These are phyloP conservation scores for Colletotrichum brevisporum DNA, from an alignment of 2,329 filamentous ascomycete genomes.

Conservation along the genomic window DNA sequence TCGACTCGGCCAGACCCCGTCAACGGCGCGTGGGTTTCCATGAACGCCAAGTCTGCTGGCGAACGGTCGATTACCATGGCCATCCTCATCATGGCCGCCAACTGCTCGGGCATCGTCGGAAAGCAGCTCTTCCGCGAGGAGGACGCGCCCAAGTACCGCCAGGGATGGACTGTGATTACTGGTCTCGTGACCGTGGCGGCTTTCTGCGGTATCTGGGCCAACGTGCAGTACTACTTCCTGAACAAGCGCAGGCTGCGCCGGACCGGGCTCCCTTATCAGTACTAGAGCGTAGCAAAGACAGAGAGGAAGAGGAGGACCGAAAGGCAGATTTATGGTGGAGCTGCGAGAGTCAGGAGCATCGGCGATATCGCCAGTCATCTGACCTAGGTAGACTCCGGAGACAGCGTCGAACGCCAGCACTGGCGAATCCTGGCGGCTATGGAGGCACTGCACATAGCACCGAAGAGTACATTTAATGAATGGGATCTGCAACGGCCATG, in stretches of 20 bases:
- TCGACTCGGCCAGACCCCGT: slow-evolving; percentile 40
- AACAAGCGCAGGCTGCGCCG: slow-evolving; percentile 32
- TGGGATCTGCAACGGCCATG: not conserved
- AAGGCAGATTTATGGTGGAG: not conserved
- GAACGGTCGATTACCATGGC: slow-evolving; percentile 51
- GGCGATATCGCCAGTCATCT: too few relatives aligned
- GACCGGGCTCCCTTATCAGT: slow-evolving; percentile 28
- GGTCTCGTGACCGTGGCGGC: slow-evolving; percentile 37
- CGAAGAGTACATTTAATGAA: not conserved
- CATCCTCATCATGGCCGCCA: slow-evolving; percentile 51
- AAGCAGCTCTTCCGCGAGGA: slow-evolving; percentile 49
- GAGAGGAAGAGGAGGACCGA: too few relatives aligned
- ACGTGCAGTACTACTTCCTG: slow-evolving; percentile 38
- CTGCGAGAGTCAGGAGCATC: not conserved
- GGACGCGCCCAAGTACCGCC: slow-evolving; percentile 48
- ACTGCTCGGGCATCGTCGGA: slow-evolving; percentile 49
- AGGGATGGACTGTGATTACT: slow-evolving; percentile 47
- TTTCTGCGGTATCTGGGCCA: slow-evolving; percentile 35
- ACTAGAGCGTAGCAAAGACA: slow-evolving; percentile 4
- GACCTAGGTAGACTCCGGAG: too few relatives aligned
- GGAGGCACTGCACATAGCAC: slow-evolving; percentile 2
- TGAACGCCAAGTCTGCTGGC: slow-evolving; percentile 47
- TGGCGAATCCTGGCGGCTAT: not conserved
- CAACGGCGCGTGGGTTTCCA: slow-evolving; percentile 50
- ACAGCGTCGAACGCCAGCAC: too few relatives aligned